These are phyloP conservation scores for Mycena pura DNA, from an alignment of 768 basidiomycete genomes.

Conservation along the genomic window DNA sequence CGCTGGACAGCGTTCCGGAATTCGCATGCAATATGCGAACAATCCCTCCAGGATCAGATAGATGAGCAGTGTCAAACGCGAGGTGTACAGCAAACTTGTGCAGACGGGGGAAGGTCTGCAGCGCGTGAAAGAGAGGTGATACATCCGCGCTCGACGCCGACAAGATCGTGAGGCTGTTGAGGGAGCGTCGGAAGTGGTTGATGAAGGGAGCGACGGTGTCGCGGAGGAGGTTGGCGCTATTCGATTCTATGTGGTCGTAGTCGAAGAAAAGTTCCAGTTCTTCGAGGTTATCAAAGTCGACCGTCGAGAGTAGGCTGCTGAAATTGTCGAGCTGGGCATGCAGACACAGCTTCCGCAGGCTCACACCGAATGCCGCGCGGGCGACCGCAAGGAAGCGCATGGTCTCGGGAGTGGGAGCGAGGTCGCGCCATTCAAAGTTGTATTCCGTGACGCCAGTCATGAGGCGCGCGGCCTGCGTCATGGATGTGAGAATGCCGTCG, in stretches of 20 bases:
- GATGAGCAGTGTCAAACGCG: conserved; percentile 14
- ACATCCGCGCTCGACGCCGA: conserved; percentile 41
- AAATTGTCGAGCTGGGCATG: conserved; percentile 35
- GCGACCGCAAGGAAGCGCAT: conserved; percentile 37
- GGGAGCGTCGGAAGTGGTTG: conserved; percentile 31
- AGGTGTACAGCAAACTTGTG: conserved; percentile 6
- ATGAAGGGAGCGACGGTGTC: conserved; percentile 41
- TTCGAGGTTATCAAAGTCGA: conserved; percentile 40
- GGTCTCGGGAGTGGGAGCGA: conserved; percentile 39
- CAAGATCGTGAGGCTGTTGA: conserved; percentile 41
- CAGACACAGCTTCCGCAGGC: conserved; percentile 42
- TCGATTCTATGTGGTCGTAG: conserved; percentile 22
- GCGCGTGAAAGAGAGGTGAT: conserved; percentile 39
- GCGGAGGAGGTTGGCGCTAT: conserved; percentile 27
- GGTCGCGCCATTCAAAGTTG: conserved; percentile 47
- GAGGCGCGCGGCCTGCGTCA: conserved; percentile 40
- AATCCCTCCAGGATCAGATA: conserved; percentile 13
- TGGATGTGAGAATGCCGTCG: conserved; percentile 34
- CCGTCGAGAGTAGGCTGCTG: conserved; percentile 29
- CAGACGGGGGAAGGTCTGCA: conserved; percentile 31
- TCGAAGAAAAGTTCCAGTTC: conserved; percentile 45
- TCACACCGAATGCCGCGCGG: conserved; percentile 35
- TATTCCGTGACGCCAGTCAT: conserved; percentile 43
- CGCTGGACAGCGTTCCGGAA: not conserved
- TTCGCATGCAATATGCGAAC: conserved; percentile 3